Percentiles rank a stretch among this genome's conserved stretches.
These are phyloP conservation scores for Hortiboletus rubellus DNA, from an alignment of 1,284 basidiomycete species.

Conservation along the genomic window DNA sequence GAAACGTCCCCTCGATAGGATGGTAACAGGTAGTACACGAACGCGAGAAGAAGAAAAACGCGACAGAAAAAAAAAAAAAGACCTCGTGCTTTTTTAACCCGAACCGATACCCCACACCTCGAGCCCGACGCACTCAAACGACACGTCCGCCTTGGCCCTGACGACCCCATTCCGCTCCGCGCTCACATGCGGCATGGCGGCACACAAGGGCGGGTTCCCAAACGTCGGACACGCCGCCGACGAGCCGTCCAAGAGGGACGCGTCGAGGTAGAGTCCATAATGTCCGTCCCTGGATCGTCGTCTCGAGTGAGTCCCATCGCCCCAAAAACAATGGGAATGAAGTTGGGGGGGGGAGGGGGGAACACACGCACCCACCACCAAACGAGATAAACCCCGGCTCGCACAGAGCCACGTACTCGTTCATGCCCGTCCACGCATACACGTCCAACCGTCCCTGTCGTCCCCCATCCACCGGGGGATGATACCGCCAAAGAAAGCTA, in stretches of 20 bases:
- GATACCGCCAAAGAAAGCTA: conserved; percentile 77
- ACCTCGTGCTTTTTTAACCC: background rate
- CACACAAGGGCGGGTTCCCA: conserved; percentile 82
- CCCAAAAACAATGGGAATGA: background rate
- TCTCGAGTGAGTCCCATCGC: background rate
- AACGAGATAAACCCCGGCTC: conserved; percentile 81
- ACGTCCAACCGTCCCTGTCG: conserved; percentile 48
- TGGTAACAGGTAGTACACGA: too few species aligned
- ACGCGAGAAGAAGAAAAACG: too few species aligned
- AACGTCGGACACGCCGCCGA: conserved; percentile 87
- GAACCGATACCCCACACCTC: conserved; percentile 81
- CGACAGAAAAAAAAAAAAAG: background rate
- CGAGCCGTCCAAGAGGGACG: conserved; percentile 78
- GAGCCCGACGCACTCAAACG: conserved; percentile 82
- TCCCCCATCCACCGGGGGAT: conserved; percentile 4
- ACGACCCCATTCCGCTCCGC: conserved; percentile 29
- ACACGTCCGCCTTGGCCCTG: conserved; percentile 42
- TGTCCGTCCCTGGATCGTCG: conserved; percentile 66
- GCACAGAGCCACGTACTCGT: conserved; percentile 89
- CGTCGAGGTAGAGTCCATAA: conserved; percentile 90
- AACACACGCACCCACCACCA: conserved; percentile 77
- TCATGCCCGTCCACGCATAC: conserved; percentile 88
- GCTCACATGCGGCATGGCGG: conserved; percentile 20
- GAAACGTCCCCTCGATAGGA: too few species aligned
- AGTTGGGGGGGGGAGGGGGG: too few species aligned